Base-by-base conservation (phyloP, 2,329 filamentous ascomycete species). In the Botryosphaeria dothidea region DNA sequence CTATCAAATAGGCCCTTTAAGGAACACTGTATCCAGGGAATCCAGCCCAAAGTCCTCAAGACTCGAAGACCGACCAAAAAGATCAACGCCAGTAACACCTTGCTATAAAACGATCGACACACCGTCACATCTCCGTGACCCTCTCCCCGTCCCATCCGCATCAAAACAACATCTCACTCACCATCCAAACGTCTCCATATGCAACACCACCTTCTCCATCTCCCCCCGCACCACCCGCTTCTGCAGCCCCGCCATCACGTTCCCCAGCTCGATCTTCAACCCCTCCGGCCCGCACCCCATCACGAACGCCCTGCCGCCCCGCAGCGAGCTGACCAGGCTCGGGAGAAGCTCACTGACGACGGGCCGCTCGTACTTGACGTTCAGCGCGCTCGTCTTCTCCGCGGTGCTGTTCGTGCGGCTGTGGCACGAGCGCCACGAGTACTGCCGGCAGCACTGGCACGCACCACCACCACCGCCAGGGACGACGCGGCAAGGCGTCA, bases 141-240 rank as follows among this genome's bases (percentile, higher is more conserved):
- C 11, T 41, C 3, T 13, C 15, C 15, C 11, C 38, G 17, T 41
- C 4, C 38, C 38, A 41, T 34, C 31, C 31, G 3, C 31, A 34
- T 11, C 31, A 5, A 45, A 45, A 23, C 43, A 21, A n/a, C 43
- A 9, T 27, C 25, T 3, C 48, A 15, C 25, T 51, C 25, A 69
- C 69, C 68, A 73, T 7, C 68, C 68, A 67, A 72, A 73, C 8
- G 65, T 67, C 61, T 74, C 71, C 7, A 65, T 60, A n/a, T 60
- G 56, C 41, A 60, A 15, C 19, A 31, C 56, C 11, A 60, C 27
- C 4, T 41, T 60, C 41, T 46, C 38, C 56, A 60, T 60, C 19
- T 21, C 13, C 25, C n/a, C 56, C 19, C 46, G 38, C 38, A 60
- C 25, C 56, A 46, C 43, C 56, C 19, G 25, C 27, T 3, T 2